A percentile compares a stretch with the other conserved stretches of the same genome.
These are phyloP conservation scores for Hirsutella minnesotensis DNA, from an alignment of 2,329 filamentous ascomycete genomes.

Conservation along the genomic window DNA sequence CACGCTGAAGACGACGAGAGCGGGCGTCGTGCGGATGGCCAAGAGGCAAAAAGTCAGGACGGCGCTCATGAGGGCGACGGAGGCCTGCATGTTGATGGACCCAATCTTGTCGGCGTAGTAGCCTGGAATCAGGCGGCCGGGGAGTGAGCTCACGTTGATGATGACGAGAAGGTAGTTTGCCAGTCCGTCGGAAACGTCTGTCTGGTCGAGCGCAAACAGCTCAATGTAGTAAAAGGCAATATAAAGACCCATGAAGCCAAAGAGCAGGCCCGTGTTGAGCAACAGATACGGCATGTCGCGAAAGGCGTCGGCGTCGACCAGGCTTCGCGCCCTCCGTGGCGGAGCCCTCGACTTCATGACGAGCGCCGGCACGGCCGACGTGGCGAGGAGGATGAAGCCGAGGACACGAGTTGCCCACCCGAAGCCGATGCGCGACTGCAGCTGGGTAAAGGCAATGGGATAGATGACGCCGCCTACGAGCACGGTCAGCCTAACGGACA, in stretches of 20 bases:
- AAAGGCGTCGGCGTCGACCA: conserved; percentile 5
- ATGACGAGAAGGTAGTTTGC: conserved; percentile 36
- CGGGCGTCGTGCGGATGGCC: conserved; percentile 20
- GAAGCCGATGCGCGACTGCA: conserved; percentile 18
- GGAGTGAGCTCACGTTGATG: conserved; percentile 36
- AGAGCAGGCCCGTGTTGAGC: conserved; percentile 18
- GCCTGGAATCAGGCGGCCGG: conserved; percentile 35
- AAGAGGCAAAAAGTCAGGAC: conserved; percentile 28
- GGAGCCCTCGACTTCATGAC: conserved; percentile 14
- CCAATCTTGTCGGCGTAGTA: conserved; percentile 29
- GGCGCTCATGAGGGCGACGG: conserved; percentile 19
- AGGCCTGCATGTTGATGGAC: conserved; percentile 26
- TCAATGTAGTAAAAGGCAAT: conserved; percentile 33
- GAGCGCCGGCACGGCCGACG: conserved; percentile 16
- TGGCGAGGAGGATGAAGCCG: conserved; percentile 20
- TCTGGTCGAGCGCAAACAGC: conserved; percentile 25
- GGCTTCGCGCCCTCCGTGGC: background rate
- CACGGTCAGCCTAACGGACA: too few species aligned
- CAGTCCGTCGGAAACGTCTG: conserved; percentile 18
- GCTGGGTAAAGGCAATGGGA: conserved; percentile 22
- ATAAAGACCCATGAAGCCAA: conserved; percentile 23
- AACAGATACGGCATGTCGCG: conserved; percentile 17
- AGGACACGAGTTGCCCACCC: conserved; percentile 22
- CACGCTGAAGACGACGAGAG: conserved; percentile 28
- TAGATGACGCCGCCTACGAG: conserved; percentile 26